A percentile compares a stretch with the other conserved stretches of the same genome.
phyloP scores from a whole-genome alignment of 495 filamentous ascomycete genomes.

The Bryoglossum gracile region DNA sequence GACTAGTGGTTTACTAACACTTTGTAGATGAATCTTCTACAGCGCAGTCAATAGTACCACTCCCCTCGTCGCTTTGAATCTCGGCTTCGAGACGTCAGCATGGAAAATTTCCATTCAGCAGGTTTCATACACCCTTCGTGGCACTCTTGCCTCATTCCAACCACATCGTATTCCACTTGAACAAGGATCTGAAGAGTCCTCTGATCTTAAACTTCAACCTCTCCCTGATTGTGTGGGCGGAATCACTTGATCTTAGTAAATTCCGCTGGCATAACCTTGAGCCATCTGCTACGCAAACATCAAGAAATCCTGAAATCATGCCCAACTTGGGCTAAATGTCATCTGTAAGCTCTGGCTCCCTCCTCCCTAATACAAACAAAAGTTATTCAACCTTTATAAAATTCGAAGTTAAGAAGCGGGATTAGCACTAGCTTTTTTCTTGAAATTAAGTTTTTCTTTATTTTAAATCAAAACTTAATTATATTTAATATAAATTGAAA shows the following conservation, averaged over 20 bases:
- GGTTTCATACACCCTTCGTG: slow-evolving; percentile 34
- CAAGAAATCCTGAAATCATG: slow-evolving; percentile 36
- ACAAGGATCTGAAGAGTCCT: slow-evolving; percentile 43
- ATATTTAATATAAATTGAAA: too few relatives aligned
- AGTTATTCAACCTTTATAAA: too few relatives aligned
- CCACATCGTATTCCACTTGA: slow-evolving; percentile 43
- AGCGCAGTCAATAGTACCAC: slow-evolving; percentile 47
- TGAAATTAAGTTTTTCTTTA: too few relatives aligned
- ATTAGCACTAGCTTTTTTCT: too few relatives aligned
- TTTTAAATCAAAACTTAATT: too few relatives aligned
- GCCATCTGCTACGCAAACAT: slow-evolving; percentile 42
- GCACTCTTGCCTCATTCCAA: slow-evolving; percentile 33
- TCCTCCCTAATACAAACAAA: too few relatives aligned
- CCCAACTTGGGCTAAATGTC: slow-evolving; percentile 43
- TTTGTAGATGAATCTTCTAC: slow-evolving; percentile 45
- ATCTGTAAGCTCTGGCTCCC: slow-evolving; percentile 20
- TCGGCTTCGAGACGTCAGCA: slow-evolving; percentile 42
- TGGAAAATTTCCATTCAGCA: slow-evolving; percentile 43
- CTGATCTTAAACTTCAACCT: slow-evolving; percentile 40
- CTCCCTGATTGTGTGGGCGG: slow-evolving; percentile 40
- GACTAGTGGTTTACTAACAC: slow-evolving; percentile 1
- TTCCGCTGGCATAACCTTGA: slow-evolving; percentile 19
- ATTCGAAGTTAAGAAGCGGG: too few relatives aligned
- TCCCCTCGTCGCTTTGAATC: slow-evolving; percentile 44
- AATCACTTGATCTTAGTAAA: background rate